A percentile compares a stretch with the other conserved stretches of the same genome.
Evolutionary conservation across 768 basidiomycete genomes (phyloP).

Genomic region (Rubroboletus satanas): DNA sequence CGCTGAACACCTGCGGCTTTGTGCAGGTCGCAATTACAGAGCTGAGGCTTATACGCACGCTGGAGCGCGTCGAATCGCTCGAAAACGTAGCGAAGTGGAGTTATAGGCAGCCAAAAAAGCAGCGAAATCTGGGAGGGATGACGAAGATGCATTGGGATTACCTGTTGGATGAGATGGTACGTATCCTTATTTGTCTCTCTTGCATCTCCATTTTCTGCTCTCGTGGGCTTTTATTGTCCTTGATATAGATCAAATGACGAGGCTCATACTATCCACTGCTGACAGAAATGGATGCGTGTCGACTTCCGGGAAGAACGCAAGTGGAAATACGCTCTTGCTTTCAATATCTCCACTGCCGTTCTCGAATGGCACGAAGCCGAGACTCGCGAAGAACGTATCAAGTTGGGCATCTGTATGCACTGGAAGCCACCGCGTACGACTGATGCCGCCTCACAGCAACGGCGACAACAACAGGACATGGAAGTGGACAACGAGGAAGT

Average conservation of each 20-base stretch:
- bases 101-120: conserved; percentile 93
- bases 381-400: conserved; percentile 58
- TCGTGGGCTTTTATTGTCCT: background rate
- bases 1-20: background rate
- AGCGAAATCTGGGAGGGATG: conserved; percentile 69
- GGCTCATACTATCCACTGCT: conserved; percentile 12
- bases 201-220: background rate
- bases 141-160: conserved; percentile 93
- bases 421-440: conserved; percentile 52
- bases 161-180: conserved; percentile 92
- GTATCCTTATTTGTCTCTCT: conserved; percentile 20
- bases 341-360: conserved; percentile 75
- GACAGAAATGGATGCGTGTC: conserved; percentile 91
- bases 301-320: conserved; percentile 93
- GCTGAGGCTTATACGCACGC: conserved; percentile 68
- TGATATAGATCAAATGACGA: background rate
- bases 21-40: conserved; percentile 75
- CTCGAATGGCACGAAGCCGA: conserved; percentile 83
- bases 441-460: conserved; percentile 27
- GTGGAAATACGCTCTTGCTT: conserved; percentile 88
- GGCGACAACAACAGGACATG: conserved; percentile 29
- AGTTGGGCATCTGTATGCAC: conserved; percentile 61
- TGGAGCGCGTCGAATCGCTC: conserved; percentile 81
- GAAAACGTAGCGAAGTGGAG: conserved; percentile 84
- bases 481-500: conserved; percentile 28